Base-by-base conservation (phyloP, 768 basidiomycete genomes). In the Tephrocybe sp. region DNA sequence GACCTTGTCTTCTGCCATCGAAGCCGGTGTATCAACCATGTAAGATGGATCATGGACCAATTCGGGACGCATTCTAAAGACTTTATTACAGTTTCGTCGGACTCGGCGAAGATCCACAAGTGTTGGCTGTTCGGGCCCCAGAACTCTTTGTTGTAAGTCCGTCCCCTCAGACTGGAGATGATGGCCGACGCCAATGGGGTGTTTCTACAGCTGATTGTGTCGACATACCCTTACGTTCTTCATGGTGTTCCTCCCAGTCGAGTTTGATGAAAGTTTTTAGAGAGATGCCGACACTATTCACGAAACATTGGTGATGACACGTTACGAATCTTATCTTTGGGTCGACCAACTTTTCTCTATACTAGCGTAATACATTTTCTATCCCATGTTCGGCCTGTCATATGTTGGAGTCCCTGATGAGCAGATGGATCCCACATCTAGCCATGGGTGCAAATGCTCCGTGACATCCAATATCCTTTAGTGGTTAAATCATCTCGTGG, bases 1-100 rank as follows among this genome's bases (percentile, higher is more conserved):
- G 54, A 88, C 87, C 5, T 69, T 89, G 54, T 80, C 82, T 2
- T 84, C 85, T 11, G 83, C 86, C 3, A 83, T 91, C 58, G 90
- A 93, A 62, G 90, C 89, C 12, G 92, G 90, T 44, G 90, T 93
- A 1, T 92, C 90, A 2, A 93, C 90, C 1, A 91, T 93, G 83
- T 90, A 65, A 56, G 79, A 62, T 17, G 34, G 34, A 39, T 12
- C 18, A 12, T 36, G 30, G 5, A 30, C 14, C 26, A 17, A 14
- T 8, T 21, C 23, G 3, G 42, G 4, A 36, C 26, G 40, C 30
- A 20, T 39, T 7, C 30, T 42, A 36, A 50, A 2, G 41, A 46
- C 51, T 21, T 28, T 32, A 23, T n/a, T 26, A 12, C 49, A 88
- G 86, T 30, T 90, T 93, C 62, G 91, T 93, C 26, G 90, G 90